Evolutionary conservation across 192 early-diverging fungal species (phyloP).

Genomic region (Gonapodya sp.): DNA sequence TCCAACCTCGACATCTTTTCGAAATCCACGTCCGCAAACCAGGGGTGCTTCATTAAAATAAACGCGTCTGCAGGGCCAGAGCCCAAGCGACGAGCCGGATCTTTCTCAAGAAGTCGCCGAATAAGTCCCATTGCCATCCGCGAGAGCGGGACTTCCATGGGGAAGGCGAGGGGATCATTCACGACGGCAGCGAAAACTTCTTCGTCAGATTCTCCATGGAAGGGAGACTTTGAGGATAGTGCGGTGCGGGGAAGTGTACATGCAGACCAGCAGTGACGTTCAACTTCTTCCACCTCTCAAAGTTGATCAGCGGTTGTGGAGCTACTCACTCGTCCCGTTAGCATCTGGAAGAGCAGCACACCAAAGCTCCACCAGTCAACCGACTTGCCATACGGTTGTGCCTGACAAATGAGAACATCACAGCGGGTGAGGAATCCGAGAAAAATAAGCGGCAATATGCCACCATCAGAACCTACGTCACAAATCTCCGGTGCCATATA

Average conservation of each 20-base stretch:
- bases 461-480: not conserved
- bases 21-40: conserved; percentile 15
- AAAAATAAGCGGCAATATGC: too few relatives aligned
- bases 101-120: not conserved
- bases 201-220: not conserved
- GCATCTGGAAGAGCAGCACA: conserved; percentile 12
- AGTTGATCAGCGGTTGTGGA: not conserved
- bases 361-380: conserved; percentile 12
- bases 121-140: not conserved
- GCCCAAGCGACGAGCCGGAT: not conserved
- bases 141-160: not conserved
- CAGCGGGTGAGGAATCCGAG: too few relatives aligned
- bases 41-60: conserved; percentile 7
- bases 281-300: too few relatives aligned
- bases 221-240: not conserved
- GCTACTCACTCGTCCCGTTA: conserved; percentile 3
- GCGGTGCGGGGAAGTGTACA: not conserved
- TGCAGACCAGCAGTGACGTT: too few relatives aligned
- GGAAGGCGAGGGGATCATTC: not conserved
- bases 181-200: not conserved
- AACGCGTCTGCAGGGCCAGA: not conserved
- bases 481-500: not conserved
- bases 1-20: conserved; percentile 7
- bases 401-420: too few relatives aligned
- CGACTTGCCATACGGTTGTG: conserved; percentile 8